Percentiles rank a stretch among this genome's conserved stretches.
These are phyloP conservation scores for Dryas drummondii DNA, from an alignment of 306 rosid genomes.

Conservation along the genomic window DNA sequence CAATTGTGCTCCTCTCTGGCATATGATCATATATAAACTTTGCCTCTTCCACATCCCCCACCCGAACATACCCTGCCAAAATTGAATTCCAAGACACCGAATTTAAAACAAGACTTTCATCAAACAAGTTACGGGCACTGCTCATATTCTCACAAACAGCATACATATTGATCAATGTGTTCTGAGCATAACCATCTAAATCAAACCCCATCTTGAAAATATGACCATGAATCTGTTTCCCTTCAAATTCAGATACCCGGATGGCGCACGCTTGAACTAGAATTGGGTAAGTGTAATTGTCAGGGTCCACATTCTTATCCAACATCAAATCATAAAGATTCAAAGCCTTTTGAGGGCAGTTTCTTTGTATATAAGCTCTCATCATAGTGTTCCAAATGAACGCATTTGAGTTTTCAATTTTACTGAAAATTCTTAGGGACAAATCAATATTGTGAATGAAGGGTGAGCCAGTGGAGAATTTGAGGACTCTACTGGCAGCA, in stretches of 20 bases:
- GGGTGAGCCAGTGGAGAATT: conserved; percentile 42
- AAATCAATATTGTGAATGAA: conserved; percentile 38
- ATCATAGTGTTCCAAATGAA: conserved; percentile 80
- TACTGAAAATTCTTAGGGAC: conserved; percentile 46
- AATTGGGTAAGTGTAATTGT: conserved; percentile 64
- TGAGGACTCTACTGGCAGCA: conserved; percentile 67
- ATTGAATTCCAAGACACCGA: conserved; percentile 75
- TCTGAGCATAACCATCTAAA: conserved; percentile 58
- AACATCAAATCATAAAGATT: conserved; percentile 41
- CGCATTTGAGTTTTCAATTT: conserved; percentile 53
- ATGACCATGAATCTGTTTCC: conserved; percentile 56
- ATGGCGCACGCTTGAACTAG: conserved; percentile 60
- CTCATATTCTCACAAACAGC: conserved; percentile 56
- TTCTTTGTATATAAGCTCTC: conserved; percentile 55
- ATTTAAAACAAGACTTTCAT: conserved; percentile 67
- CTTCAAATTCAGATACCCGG: conserved; percentile 50
- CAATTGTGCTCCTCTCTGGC: conserved; percentile 59
- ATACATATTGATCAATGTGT: conserved; percentile 65
- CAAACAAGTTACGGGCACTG: conserved; percentile 59
- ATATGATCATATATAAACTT: conserved; percentile 39
- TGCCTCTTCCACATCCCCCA: conserved; percentile 47
- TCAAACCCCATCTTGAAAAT: conserved; percentile 54
- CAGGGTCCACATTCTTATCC: conserved; percentile 28
- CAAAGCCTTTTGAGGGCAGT: conserved; percentile 41
- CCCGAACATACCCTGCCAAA: conserved; percentile 65